phyloP scores from a whole-genome alignment of 345 rosid genomes.

The Bruguiera parviflora region DNA sequence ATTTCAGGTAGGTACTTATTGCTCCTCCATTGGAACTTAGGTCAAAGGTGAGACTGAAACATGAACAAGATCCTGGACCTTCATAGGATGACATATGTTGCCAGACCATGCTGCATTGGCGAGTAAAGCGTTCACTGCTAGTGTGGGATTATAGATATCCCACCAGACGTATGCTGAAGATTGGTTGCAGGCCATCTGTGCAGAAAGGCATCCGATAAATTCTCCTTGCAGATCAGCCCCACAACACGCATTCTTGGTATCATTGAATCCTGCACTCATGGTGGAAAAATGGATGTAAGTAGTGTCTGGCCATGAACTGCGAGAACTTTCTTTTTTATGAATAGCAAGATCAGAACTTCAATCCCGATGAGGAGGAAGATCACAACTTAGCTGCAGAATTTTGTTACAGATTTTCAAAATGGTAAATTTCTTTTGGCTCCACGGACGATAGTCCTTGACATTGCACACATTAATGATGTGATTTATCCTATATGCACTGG shows the following conservation, averaged over 20 bases:
- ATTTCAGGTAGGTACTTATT: too few relatives aligned
- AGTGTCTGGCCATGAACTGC: background rate
- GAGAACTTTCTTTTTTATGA: too few relatives aligned
- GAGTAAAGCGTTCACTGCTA: slow-evolving; percentile 42
- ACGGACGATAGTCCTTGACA: background rate
- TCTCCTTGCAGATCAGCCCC: slow-evolving; percentile 46
- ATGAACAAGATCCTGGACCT: slow-evolving; percentile 34
- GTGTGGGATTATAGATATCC: slow-evolving; percentile 67
- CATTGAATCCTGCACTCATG: slow-evolving; percentile 44
- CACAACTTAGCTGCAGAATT: too few relatives aligned
- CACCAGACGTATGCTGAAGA: slow-evolving; percentile 55
- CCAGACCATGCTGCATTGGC: slow-evolving; percentile 61
- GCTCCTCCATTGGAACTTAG: background rate
- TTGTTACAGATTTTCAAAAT: background rate
- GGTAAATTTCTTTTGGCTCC: background rate
- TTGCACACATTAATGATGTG: too few relatives aligned
- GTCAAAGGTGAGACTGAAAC: slow-evolving; percentile 4
- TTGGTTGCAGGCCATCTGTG: slow-evolving; percentile 48
- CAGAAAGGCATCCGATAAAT: slow-evolving; percentile 48
- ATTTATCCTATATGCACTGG: too few relatives aligned
- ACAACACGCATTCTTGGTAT: slow-evolving; percentile 47
- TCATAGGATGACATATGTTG: slow-evolving; percentile 48
- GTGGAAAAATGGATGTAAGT: slow-evolving; percentile 6
- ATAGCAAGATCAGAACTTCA: too few relatives aligned
- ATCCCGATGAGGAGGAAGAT: too few relatives aligned